Evolutionary conservation across 257 asterid species (phyloP), one percentile per base, ranked within the genome.

Genomic region (Handroanthus guayacan): DNA sequence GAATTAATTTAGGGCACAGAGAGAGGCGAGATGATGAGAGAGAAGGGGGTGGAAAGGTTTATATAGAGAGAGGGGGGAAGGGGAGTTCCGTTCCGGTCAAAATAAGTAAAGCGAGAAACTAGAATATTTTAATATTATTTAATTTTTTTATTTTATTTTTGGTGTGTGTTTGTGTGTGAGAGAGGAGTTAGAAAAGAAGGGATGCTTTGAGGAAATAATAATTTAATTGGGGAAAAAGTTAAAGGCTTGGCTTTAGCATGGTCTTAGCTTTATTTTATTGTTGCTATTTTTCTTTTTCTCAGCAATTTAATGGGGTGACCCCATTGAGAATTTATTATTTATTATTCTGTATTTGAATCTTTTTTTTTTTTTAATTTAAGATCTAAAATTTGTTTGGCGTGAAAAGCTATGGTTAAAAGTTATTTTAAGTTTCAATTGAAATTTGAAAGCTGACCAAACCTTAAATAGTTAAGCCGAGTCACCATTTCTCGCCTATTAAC

Each of bases 1-100:
- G 17, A 18, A 58, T 16, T 50, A 31, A 9, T 6, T 10, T 34
- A 61, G 75, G 41, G 18, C 34, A 41, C n/a, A 69, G 79, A 77
- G 69, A 71, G 85, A 80, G 78, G 75, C 41, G 74, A 75, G 86
- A 50, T 43, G 92, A 85, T 78, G 88, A 80, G 89, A 84, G 88
- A 84, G 88, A 79, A 52, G 64, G 69, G 85, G 88, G 18, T 76
- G 80, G 86, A 69, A 82, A 57, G 87, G 86, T 5, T 80, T 89
- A 88, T 85, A 89, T 89, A 89, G 88, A 85, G 71, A 25, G 10
- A 9, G 45, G 45, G 8, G 18, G 17, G 56, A 44, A 34, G 72
- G 8, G 61, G 63, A 65, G 75, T 54, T 67, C 9, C 51, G 75
- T 54, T 67, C 9, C 51, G 87, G 92, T 87, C 85, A 87, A 87